These are phyloP conservation scores for Alternaria ethzedia DNA, from an alignment of 2,329 filamentous ascomycete genomes.

Conservation along the genomic window DNA sequence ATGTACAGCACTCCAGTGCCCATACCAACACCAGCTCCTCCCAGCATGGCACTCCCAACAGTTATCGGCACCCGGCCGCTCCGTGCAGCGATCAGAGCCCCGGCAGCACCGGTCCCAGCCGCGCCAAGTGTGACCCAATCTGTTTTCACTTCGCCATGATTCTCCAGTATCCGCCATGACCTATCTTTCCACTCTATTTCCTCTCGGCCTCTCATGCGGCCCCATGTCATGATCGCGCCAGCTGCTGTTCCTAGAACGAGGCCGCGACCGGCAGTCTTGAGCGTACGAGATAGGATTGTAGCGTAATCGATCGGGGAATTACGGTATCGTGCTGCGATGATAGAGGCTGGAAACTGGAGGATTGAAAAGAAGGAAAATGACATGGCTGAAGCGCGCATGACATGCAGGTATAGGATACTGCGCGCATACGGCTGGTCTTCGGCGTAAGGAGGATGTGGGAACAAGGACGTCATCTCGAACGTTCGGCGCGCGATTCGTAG, in stretches of 20 bases:
- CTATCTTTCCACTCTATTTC: constrained; percentile 70
- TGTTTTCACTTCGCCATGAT: constrained; percentile 59
- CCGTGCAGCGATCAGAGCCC: constrained; percentile 37
- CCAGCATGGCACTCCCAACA: constrained; percentile 50
- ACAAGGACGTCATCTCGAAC: constrained; percentile 60
- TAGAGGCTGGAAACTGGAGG: constrained; percentile 43
- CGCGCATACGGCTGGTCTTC: constrained; percentile 66
- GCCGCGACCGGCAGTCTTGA: constrained; percentile 56
- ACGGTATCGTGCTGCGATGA: constrained; percentile 32
- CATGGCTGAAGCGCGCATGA: constrained; percentile 63
- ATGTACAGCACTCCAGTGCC: constrained; percentile 57
- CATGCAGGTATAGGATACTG: constrained; percentile 65
- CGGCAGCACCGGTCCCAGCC: constrained; percentile 48
- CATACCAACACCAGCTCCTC: constrained; percentile 58
- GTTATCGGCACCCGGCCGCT: constrained; percentile 34
- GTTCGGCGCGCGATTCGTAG: neutral
- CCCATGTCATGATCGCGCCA: constrained; percentile 53
- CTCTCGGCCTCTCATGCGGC: constrained; percentile 62
- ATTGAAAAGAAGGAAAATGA: constrained; percentile 58
- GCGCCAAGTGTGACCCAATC: constrained; percentile 63
- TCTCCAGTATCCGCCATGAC: constrained; percentile 67
- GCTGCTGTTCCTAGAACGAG: constrained; percentile 55
- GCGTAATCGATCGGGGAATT: constrained; percentile 33
- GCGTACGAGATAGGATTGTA: constrained; percentile 40
- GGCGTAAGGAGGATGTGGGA: constrained; percentile 63